Evolutionary conservation across 306 rosid genomes (phyloP), one percentile per base, ranked within the genome.

Genomic region (Macrotyloma uniflorum): DNA sequence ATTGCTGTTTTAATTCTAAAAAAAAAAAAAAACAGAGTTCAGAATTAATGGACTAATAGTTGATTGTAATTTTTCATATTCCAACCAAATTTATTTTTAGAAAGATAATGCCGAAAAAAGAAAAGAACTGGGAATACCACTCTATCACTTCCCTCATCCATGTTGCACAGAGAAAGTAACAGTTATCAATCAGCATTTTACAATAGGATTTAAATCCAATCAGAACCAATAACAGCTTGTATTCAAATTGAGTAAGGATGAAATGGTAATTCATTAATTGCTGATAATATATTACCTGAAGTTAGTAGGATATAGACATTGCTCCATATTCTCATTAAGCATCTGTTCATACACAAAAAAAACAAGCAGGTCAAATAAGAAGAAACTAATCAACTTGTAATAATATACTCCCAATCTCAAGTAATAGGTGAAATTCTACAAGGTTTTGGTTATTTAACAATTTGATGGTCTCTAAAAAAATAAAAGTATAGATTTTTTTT

Each of bases 341-440:
- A 80, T 84, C 94, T 90, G 94, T 77, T 63, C 63, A 54, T 51
- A 77, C 47, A 55, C 28, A 16, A 70, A 78, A 69, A 77, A 82
- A 53, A 73, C 8, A 32, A n/a, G 43, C 4, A 45, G 42, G 72
- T 73, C 45, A 75, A 58, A 51, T 24, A 62, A 38, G 65, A 74
- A 68, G n/a, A 62, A 63, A 76, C 24, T 2, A n/a, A 19, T 53
- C 70, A 78, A 79, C 76, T 45, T 32, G n/a, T 24, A 76, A 42
- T 12, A 43, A 23, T 30, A 50, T 55, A 35, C 57, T 40, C 62
- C 62, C 49, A 10, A 38, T 8, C 43, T 38, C 49, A 4, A 11
- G 12, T 38, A 59, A 38, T 33, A 67, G 53, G 71, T 13, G 26
- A 51, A 64, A 72, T 50, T 40, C 66, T 54, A 75, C 30, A 57